Percentiles rank a stretch among this genome's conserved stretches.
phyloP scores from a whole-genome alignment of 805 yeast genomes.

The Yarrowia hollandica region DNA sequence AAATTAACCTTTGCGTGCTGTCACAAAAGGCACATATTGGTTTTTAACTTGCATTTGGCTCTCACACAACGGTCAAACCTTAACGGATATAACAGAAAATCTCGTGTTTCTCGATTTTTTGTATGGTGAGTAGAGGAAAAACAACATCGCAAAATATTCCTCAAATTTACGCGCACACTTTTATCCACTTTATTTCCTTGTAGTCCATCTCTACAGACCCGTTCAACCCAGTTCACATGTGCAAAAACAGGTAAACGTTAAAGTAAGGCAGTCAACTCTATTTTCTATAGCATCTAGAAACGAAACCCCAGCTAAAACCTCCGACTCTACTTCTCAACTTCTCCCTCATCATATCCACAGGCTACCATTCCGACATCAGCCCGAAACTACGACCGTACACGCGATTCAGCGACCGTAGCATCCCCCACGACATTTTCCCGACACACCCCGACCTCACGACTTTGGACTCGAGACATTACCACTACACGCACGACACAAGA shows the following conservation, averaged over 20 bases:
- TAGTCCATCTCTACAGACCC: no score
- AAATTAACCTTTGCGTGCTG: conserved; percentile 15
- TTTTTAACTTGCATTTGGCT: conserved; percentile 26
- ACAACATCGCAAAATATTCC: neutral
- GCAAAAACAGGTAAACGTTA: neutral
- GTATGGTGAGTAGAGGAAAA: neutral
- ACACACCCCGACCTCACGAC: no score
- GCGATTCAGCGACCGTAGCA: neutral
- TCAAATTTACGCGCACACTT: no score
- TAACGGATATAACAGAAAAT: no score
- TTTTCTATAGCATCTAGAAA: neutral
- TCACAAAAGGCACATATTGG: conserved; percentile 29
- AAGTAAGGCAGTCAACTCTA: conserved; percentile 18
- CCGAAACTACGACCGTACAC: no score
- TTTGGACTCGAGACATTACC: no score
- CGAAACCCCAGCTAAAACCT: conserved; percentile 11
- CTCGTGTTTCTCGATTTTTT: no score
- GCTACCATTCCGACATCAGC: no score
- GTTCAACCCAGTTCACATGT: neutral
- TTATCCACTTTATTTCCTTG: neutral
- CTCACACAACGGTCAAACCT: conserved; percentile 27
- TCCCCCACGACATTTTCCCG: neutral
- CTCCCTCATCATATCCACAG: no score
- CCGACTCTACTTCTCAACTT: neutral
- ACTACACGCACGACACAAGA: neutral